Base-by-base conservation (phyloP, 1,139 yeast species). In the Hemisphaericaspora lyxosophila region DNA sequence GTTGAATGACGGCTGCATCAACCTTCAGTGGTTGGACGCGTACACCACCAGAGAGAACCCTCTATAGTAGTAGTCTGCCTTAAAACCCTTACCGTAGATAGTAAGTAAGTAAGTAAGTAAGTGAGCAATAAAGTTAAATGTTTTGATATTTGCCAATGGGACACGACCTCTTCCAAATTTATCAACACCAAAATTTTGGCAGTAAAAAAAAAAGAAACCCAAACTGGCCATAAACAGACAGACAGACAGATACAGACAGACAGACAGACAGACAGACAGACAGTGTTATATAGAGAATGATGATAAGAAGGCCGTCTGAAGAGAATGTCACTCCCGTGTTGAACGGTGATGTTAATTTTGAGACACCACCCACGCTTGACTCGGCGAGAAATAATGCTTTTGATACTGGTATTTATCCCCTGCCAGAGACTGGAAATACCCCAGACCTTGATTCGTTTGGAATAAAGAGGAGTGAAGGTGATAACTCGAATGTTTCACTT, bases 21-120 rank as follows among this genome's bases (percentile, higher is more conserved):
- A 84, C 51, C 62, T 89, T 39, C 82, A 85, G 45, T 63, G 84
- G 41, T 88, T 90, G 56, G 92, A 85, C 49, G 82, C 92, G 1
- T 78, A 81, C 35, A 68, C 79, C 11, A 87, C 87, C 32, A 75
- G 71, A 46, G 82, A 80, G 51, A 85, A 86, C 49, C 90, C 89
- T 1, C 66, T 72, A 36, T 75, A 53, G 52, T n/a, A n/a, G n/a
- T n/a, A n/a, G n/a, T n/a, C n/a, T n/a, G n/a, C n/a, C n/a, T n/a
- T n/a, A n/a, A n/a, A n/a, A n/a, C n/a, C n/a, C n/a, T n/a, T n/a
- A n/a, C n/a, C n/a, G n/a, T n/a, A n/a, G n/a, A n/a, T n/a, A n/a
- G n/a, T n/a, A n/a, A n/a, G n/a, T n/a, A n/a, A n/a, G n/a, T n/a
- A n/a, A n/a, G n/a, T n/a, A n/a, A n/a, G n/a, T n/a, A n/a, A n/a